These are phyloP conservation scores for Clarireedia sp. DNA, from an alignment of 2,329 filamentous ascomycete species.

Conservation along the genomic window DNA sequence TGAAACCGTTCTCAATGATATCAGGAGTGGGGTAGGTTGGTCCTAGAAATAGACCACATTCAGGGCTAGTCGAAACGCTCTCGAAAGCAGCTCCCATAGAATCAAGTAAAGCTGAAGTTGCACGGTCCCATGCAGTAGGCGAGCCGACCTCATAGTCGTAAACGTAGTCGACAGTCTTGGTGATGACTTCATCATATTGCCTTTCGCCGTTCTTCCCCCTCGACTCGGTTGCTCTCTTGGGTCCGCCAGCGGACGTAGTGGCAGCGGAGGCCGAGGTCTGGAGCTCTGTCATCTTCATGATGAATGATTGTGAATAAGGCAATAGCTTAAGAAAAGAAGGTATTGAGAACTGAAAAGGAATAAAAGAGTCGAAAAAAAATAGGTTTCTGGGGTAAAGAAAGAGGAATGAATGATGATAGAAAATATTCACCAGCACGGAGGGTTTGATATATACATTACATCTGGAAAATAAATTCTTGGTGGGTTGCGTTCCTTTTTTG, in stretches of 20 bases:
- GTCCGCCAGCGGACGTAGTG: neutral
- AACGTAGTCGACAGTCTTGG: conserved; percentile 17
- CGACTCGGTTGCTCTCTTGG: neutral
- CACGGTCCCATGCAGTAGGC: conserved; percentile 10
- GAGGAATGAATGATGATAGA: neutral
- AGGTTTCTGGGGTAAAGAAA: neutral
- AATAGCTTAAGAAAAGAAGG: neutral
- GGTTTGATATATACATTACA: neutral
- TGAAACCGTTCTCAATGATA: conserved; percentile 28
- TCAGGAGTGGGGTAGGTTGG: conserved; percentile 15
- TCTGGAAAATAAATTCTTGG: neutral
- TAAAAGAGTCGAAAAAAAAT: neutral
- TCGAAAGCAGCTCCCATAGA: conserved; percentile 20
- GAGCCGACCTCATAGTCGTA: conserved; percentile 12
- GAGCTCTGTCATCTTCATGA: conserved; percentile 8
- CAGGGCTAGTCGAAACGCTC: conserved; percentile 10
- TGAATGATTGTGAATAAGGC: neutral
- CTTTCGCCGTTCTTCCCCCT: neutral
- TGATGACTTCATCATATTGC: conserved; percentile 16
- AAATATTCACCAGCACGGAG: neutral
- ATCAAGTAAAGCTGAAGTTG: conserved; percentile 17
- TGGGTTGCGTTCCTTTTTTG: neutral
- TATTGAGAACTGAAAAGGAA: neutral
- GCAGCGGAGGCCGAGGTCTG: neutral
- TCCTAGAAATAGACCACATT: conserved; percentile 15